phyloP scores from a whole-genome alignment of 2,329 filamentous ascomycete species.

The Zymoseptoria pseudotritici region DNA sequence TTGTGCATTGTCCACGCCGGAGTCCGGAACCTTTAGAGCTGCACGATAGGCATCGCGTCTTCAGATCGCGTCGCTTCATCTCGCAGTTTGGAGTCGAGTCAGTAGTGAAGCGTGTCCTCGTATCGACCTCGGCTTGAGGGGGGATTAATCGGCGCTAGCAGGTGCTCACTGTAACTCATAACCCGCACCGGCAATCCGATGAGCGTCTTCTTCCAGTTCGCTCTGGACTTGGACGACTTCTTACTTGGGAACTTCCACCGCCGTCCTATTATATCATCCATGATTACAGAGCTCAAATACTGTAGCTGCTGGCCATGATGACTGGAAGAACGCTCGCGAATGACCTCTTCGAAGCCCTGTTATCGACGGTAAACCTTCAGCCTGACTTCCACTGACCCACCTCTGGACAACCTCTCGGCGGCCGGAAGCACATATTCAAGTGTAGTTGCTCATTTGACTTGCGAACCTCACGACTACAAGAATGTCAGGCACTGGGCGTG shows the following conservation, averaged over 20 bases:
- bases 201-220: not conserved
- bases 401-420: not conserved
- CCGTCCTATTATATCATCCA: too few relatives aligned
- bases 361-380: not conserved
- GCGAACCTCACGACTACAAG: not conserved
- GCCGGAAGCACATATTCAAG: too few relatives aligned
- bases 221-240: not conserved
- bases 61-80: not conserved
- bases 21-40: not conserved
- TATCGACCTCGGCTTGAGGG: not conserved
- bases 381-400: not conserved
- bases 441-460: too few relatives aligned
- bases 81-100: not conserved
- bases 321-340: not conserved
- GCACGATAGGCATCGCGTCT: not conserved
- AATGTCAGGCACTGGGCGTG: not conserved
- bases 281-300: too few relatives aligned
- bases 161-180: not conserved
- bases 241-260: not conserved
- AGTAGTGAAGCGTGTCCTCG: not conserved
- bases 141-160: not conserved
- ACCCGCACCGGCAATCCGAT: not conserved
- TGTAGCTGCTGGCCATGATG: too few relatives aligned
- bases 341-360: not conserved
- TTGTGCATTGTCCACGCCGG: not conserved